phyloP scores from a whole-genome alignment of 2,329 filamentous ascomycete genomes.

The Hypoxylon rubiginosum region DNA sequence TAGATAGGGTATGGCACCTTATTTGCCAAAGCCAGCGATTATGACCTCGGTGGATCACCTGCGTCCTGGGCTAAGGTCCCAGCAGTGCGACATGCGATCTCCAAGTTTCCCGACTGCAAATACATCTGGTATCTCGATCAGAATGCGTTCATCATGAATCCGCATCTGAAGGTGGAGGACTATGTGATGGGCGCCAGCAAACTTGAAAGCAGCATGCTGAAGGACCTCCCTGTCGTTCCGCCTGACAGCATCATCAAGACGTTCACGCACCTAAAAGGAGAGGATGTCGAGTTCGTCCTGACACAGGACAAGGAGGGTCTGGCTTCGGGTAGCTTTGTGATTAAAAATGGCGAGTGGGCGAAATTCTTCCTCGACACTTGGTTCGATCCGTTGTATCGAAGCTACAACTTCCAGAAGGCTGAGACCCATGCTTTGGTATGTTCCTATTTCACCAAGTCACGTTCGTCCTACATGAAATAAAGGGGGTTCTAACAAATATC shows the following conservation, averaged over 20 bases:
- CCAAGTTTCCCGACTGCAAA: conserved; percentile 79
- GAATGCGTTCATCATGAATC: conserved; percentile 90
- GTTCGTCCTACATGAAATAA: not conserved
- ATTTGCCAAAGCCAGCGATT: conserved; percentile 82
- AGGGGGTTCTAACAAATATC: conserved; percentile 47
- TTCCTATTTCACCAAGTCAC: conserved; percentile 22
- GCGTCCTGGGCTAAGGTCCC: conserved; percentile 83
- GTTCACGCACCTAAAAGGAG: conserved; percentile 82
- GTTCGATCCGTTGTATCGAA: conserved; percentile 94
- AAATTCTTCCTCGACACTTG: conserved; percentile 94
- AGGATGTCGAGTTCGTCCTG: conserved; percentile 84
- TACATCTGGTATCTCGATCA: conserved; percentile 92
- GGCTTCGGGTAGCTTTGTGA: conserved; percentile 80
- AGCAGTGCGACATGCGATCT: conserved; percentile 89
- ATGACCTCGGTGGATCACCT: conserved; percentile 74
- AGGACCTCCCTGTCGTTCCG: conserved; percentile 87
- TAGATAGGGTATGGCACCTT: conserved; percentile 86
- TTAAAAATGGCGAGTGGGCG: conserved; percentile 89
- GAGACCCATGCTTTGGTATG: conserved; percentile 90
- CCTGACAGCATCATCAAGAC: conserved; percentile 98
- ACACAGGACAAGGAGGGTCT: conserved; percentile 88
- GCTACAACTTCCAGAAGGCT: conserved; percentile 96
- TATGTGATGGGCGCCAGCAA: conserved; percentile 76
- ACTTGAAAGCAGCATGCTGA: conserved; percentile 85
- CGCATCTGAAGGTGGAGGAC: conserved; percentile 74